Evolutionary conservation across 257 asterid species (phyloP).

Genomic region (Fraxinus cuspidata): DNA sequence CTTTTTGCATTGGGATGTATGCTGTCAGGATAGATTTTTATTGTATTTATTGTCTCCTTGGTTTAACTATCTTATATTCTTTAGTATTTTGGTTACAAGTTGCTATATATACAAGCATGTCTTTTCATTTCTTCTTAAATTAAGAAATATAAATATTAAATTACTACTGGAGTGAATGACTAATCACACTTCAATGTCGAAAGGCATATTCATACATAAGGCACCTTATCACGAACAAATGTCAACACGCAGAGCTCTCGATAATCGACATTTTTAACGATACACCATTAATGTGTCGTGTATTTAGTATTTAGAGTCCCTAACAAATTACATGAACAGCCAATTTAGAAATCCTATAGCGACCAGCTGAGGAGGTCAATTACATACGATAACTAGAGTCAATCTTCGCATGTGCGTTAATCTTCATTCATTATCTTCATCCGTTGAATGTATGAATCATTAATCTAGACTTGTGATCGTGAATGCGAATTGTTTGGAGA

Average conservation of each 20-base stretch:
- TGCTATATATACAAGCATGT: background rate
- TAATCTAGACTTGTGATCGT: background rate
- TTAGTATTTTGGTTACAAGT: background rate
- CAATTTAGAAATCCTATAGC: too few relatives aligned
- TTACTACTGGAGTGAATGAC: too few relatives aligned
- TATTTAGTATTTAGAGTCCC: too few relatives aligned
- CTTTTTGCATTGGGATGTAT: background rate
- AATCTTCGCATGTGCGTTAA: too few relatives aligned
- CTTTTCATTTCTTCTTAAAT: too few relatives aligned
- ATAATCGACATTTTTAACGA: background rate
- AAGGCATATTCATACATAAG: too few relatives aligned
- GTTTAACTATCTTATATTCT: background rate
- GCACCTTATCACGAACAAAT: background rate
- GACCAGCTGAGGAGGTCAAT: too few relatives aligned
- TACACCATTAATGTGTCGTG: background rate
- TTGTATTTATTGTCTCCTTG: background rate
- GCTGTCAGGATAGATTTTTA: background rate
- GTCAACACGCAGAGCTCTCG: background rate
- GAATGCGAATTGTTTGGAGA: background rate
- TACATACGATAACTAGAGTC: too few relatives aligned
- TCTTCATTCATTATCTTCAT: too few relatives aligned
- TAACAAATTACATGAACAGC: too few relatives aligned
- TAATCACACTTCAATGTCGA: background rate
- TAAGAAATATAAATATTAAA: too few relatives aligned
- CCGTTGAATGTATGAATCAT: too few relatives aligned